These are phyloP conservation scores for Penicillium steckii DNA, from an alignment of 495 filamentous ascomycete genomes.

Conservation along the genomic window DNA sequence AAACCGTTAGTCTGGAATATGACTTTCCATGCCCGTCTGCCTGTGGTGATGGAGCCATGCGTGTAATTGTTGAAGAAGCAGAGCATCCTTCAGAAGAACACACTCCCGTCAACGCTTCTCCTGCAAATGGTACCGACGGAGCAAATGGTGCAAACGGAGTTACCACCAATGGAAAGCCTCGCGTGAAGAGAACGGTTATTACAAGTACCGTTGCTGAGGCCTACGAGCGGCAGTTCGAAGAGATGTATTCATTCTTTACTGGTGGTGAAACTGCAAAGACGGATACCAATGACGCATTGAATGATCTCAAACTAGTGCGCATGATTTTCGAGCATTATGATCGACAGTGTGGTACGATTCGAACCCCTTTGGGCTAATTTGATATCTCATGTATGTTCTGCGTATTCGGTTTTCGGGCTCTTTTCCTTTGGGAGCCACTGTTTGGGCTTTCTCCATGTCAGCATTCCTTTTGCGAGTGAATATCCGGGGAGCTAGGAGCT, in stretches of 20 bases:
- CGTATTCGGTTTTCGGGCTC: neutral
- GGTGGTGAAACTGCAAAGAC: conserved; percentile 47
- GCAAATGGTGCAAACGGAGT: neutral
- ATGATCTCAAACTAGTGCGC: conserved; percentile 43
- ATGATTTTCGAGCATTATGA: conserved; percentile 43
- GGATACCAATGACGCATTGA: conserved; percentile 44
- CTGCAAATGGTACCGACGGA: neutral
- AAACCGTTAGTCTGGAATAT: conserved; percentile 48
- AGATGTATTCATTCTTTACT: conserved; percentile 45
- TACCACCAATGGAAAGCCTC: neutral
- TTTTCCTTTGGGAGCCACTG: neutral
- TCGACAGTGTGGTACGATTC: conserved; percentile 43
- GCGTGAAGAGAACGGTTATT: conserved; percentile 30
- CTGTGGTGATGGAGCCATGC: conserved; percentile 36
- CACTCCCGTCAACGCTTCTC: neutral
- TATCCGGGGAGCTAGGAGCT: too few relatives aligned
- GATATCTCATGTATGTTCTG: neutral
- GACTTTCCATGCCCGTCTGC: conserved; percentile 47
- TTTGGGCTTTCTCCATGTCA: too few relatives aligned
- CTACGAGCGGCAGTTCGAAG: conserved; percentile 48
- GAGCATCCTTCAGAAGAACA: conserved; percentile 9
- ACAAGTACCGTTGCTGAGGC: conserved; percentile 51
- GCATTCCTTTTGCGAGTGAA: too few relatives aligned
- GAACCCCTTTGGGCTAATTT: conserved; percentile 36
- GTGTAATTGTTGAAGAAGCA: conserved; percentile 47